Evolutionary conservation across 805 yeast species (phyloP).

Genomic region (Ogataea salicorniae): DNA sequence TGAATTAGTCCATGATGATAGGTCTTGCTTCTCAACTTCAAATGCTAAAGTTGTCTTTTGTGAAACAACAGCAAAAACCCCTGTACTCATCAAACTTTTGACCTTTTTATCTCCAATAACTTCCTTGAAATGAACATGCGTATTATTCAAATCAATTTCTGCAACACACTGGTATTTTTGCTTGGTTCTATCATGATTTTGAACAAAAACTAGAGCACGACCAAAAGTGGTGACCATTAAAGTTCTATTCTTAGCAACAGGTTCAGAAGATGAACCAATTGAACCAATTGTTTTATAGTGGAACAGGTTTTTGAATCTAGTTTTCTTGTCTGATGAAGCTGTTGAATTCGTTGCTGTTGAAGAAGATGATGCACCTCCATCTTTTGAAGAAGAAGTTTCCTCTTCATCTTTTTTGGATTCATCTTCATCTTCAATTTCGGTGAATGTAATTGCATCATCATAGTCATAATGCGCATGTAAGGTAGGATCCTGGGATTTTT

Average conservation of each 20-base stretch:
- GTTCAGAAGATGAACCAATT: conserved; percentile 9
- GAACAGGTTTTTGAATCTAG: conserved; percentile 28
- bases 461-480: conserved; percentile 11
- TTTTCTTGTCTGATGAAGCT: conserved; percentile 12
- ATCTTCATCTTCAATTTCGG: conserved; percentile 14
- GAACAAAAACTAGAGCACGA: conserved; percentile 50
- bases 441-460: conserved; percentile 26
- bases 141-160: conserved; percentile 50
- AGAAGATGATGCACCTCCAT: background rate
- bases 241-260: conserved; percentile 39
- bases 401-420: conserved; percentile 16
- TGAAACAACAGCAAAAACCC: conserved; percentile 54
- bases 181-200: conserved; percentile 30
- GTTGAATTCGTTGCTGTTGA: background rate
- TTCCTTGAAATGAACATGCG: conserved; percentile 55
- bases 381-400: conserved; percentile 3
- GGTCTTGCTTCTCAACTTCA: conserved; percentile 48
- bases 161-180: conserved; percentile 42
- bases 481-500: background rate
- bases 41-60: conserved; percentile 49
- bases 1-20: conserved; percentile 53
- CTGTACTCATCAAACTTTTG: conserved; percentile 34
- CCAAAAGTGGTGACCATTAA: conserved; percentile 59
- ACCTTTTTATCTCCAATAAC: conserved; percentile 37
- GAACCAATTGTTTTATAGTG: conserved; percentile 10